phyloP scores from a whole-genome alignment of 805 yeast genomes.

The Pichia thaimueangensis region DNA sequence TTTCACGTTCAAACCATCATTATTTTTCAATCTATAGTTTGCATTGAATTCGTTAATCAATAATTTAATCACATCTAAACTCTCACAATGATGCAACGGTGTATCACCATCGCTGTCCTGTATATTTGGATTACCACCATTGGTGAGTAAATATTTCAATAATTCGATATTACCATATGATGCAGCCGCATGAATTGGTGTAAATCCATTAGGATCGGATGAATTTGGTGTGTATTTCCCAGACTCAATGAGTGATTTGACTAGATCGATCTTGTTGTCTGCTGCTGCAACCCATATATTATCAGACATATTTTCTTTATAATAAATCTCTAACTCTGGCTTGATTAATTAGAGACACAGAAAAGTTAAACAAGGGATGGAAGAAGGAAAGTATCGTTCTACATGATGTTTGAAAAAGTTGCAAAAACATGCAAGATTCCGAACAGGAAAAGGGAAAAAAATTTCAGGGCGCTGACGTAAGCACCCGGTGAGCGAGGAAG shows the following conservation, averaged over 20 bases:
- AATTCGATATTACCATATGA: conserved; percentile 80
- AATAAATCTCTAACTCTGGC: neutral
- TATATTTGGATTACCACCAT: conserved; percentile 77
- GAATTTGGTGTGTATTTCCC: conserved; percentile 59
- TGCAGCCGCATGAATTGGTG: conserved; percentile 96
- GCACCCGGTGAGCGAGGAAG: too few relatives aligned
- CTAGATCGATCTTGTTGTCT: conserved; percentile 61
- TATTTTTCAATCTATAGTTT: conserved; percentile 55
- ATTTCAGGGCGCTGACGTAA: too few relatives aligned
- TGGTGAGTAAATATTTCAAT: conserved; percentile 45
- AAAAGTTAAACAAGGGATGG: too few relatives aligned
- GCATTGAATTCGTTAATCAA: conserved; percentile 67
- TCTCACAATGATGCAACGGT: conserved; percentile 88
- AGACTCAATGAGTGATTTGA: conserved; percentile 45
- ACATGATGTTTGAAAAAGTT: too few relatives aligned
- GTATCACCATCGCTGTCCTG: conserved; percentile 90
- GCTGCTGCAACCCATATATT: conserved; percentile 96
- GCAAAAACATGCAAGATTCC: too few relatives aligned
- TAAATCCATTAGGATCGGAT: conserved; percentile 89
- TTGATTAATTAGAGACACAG: too few relatives aligned
- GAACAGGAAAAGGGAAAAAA: too few relatives aligned
- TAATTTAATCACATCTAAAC: conserved; percentile 52
- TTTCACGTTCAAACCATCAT: conserved; percentile 69
- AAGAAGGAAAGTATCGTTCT: too few relatives aligned
- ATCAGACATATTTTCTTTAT: conserved; percentile 9